These are phyloP conservation scores for Xanthoceras sorbifolium DNA, from an alignment of 345 rosid species.

Conservation along the genomic window DNA sequence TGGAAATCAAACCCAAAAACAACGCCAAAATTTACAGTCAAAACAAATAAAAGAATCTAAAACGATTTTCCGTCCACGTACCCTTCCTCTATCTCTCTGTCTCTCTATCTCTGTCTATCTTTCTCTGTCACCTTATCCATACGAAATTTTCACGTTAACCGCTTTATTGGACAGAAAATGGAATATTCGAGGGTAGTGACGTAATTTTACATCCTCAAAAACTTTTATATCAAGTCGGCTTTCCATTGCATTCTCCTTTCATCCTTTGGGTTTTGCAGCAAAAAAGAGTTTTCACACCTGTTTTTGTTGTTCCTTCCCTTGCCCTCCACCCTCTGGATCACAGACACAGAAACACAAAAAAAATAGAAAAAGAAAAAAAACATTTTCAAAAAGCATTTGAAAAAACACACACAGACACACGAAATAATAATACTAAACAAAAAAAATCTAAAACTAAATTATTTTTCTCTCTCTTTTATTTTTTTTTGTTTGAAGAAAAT, in stretches of 20 bases:
- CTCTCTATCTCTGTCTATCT: neutral
- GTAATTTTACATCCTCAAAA: constrained; percentile 23
- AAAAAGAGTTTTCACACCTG: neutral
- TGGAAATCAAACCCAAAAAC: neutral
- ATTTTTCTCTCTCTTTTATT: neutral
- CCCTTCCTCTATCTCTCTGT: neutral
- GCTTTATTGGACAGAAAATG: neutral
- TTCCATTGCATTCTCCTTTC: neutral
- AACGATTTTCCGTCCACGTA: neutral
- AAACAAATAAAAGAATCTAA: neutral
- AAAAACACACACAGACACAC: neutral
- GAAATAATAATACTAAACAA: neutral
- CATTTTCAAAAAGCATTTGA: no score
- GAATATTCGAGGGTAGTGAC: neutral
- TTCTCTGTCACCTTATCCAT: constrained; percentile 3
- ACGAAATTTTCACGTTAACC: neutral
- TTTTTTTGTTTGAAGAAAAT: no score
- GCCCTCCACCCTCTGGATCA: constrained; percentile 24
- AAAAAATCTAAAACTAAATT: neutral
- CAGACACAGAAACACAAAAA: no score
- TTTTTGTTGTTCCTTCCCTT: no score
- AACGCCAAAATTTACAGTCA: no score
- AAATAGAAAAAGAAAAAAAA: neutral
- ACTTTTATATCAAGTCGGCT: constrained; percentile 19
- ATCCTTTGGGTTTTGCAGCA: constrained; percentile 21